phyloP scores from a whole-genome alignment of 176 grass and related monocot genomes.

The Zoysia japonica region DNA sequence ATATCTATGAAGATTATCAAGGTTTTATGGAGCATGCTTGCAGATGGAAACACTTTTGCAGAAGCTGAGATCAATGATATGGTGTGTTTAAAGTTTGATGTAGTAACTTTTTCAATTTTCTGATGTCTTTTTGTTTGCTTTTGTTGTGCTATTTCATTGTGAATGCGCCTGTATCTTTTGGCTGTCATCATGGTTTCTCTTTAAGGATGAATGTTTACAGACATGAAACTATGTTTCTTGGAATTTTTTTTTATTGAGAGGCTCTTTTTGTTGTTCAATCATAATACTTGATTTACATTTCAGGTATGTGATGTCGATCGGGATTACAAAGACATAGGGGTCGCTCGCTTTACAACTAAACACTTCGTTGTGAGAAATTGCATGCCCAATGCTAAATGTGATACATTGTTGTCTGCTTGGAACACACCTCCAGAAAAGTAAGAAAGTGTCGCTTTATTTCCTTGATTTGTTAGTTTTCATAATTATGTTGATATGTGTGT shows the following conservation, averaged over 20 bases:
- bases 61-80: constrained; percentile 99
- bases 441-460: constrained; percentile 33
- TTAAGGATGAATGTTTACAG: neutral
- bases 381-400: constrained; percentile 82
- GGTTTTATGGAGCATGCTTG: constrained; percentile 98
- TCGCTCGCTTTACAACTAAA: constrained; percentile 91
- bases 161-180: constrained; percentile 25
- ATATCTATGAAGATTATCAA: constrained; percentile 97
- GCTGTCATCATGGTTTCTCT: constrained; percentile 20
- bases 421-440: constrained; percentile 95
- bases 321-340: constrained; percentile 96
- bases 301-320: constrained; percentile 94
- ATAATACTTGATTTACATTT: constrained; percentile 35
- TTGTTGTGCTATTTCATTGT: constrained; percentile 6
- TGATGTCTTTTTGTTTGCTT: constrained; percentile 19
- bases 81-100: constrained; percentile 51
- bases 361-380: constrained; percentile 95
- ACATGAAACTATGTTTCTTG: constrained; percentile 16
- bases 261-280: constrained; percentile 11
- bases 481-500: neutral
- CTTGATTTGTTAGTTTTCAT: neutral
- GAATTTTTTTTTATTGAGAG: constrained; percentile 14
- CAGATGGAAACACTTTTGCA: constrained; percentile 98
- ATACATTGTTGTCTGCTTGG: constrained; percentile 96
- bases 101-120: constrained; percentile 31